Percentiles rank a stretch among this genome's conserved stretches.
These are phyloP conservation scores for Choanephora cucurbitarum DNA, from an alignment of 371 early-diverging fungal species.

Conservation along the genomic window DNA sequence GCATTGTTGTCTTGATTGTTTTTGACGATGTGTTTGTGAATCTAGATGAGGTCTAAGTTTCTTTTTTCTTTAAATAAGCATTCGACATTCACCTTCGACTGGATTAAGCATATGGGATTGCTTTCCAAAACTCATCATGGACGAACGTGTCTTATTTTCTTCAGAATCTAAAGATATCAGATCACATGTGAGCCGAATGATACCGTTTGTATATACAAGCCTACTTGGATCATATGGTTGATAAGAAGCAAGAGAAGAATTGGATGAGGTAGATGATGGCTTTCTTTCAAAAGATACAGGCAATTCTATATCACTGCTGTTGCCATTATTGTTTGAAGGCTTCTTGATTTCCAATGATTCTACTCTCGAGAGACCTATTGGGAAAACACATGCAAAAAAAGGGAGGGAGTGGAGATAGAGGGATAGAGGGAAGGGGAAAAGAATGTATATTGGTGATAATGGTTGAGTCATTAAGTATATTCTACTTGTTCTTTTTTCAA, in stretches of 20 bases:
- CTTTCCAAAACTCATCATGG: slow-evolving; percentile 36
- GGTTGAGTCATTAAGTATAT: too few relatives aligned
- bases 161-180: slow-evolving; percentile 5
- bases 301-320: not conserved
- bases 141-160: slow-evolving; percentile 10
- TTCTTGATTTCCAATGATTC: too few relatives aligned
- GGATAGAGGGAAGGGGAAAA: too few relatives aligned
- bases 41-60: not conserved
- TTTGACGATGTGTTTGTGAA: not conserved
- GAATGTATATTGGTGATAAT: too few relatives aligned
- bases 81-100: slow-evolving; percentile 12
- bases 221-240: slow-evolving; percentile 8
- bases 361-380: too few relatives aligned
- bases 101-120: slow-evolving; percentile 38
- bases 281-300: slow-evolving; percentile 5
- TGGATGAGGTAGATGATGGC: slow-evolving; percentile 7
- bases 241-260: slow-evolving; percentile 1
- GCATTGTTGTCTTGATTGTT: not conserved
- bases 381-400: too few relatives aligned
- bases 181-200: not conserved
- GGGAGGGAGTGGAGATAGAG: too few relatives aligned
- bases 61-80: not conserved
- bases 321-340: not conserved
- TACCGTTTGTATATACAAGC: not conserved
- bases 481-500: too few relatives aligned